phyloP scores from a whole-genome alignment of 345 rosid species.

The Passiflora organensis region DNA sequence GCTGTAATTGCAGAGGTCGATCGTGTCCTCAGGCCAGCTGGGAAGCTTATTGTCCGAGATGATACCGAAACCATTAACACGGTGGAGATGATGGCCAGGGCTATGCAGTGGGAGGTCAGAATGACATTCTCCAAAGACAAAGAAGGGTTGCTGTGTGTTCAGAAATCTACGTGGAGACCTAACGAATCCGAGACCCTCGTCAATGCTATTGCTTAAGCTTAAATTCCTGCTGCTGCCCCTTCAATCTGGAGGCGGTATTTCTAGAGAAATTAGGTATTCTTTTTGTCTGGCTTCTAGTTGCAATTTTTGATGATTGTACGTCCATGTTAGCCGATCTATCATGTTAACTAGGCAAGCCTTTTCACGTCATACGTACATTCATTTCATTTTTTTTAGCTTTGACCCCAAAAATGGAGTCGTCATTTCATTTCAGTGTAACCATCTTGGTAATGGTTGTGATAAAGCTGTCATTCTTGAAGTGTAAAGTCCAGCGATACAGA shows the following conservation, averaged over 20 bases:
- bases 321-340: conserved; percentile 14
- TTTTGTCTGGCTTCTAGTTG: conserved; percentile 20
- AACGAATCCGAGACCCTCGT: conserved; percentile 47
- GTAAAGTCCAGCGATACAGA: neutral
- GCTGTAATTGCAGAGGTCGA: conserved; percentile 83
- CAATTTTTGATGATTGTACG: conserved; percentile 10
- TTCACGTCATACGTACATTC: fast-evolving
- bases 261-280: conserved; percentile 22
- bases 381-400: neutral
- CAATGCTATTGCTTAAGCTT: conserved; percentile 51
- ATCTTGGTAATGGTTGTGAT: neutral
- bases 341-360: conserved; percentile 11
- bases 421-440: neutral
- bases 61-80: conserved; percentile 48
- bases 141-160: conserved; percentile 79
- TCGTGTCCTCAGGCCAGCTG: conserved; percentile 80
- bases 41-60: conserved; percentile 77
- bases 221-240: neutral
- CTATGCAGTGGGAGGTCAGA: conserved; percentile 82
- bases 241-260: conserved; percentile 9
- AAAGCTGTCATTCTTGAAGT: neutral
- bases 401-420: neutral
- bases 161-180: conserved; percentile 87
- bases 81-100: conserved; percentile 50
- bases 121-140: conserved; percentile 70